Base-by-base conservation (phyloP, 2,329 filamentous ascomycete genomes). In the Venturia pyrina region DNA sequence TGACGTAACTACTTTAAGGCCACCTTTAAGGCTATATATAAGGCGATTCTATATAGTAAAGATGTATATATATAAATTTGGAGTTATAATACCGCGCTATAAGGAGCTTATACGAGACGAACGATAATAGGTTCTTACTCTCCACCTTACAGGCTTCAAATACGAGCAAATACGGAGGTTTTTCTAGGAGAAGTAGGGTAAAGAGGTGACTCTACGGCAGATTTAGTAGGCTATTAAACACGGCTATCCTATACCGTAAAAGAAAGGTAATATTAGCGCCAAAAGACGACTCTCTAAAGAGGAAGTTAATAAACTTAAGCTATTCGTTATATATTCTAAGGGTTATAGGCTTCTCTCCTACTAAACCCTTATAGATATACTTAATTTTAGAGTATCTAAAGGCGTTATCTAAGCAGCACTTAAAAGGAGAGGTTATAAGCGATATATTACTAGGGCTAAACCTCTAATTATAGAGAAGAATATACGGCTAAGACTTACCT, bases 21-120 rank as follows among this genome's bases (percentile, higher is more conserved):
- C 21, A 57, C n/a, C 32, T 28, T n/a, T 28, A 7, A 10, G 11
- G 21, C 21, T 57, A 57, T 34, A 3, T 57, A 10, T 34, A 28
- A 57, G 21, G 50, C 50, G 6, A 28, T 57, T 57, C n/a, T 34
- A 28, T n/a, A n/a, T n/a, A n/a, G n/a, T n/a, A n/a, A 10, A 57
- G 50, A 4, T 28, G n/a, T 57, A 57, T 57, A 57, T 57, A 57
- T n/a, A 28, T 15, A 8, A 21, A 7, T 37, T 37, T 62, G 15
- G 21, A 62, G 21, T 37, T 10, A 62, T 37, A 62, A 28, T 37
- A 41, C n/a, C 7, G 7, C 37, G 59, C 59, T 8, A 28, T 15
- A 4, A 62, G 37, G 59, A 62, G 8, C 59, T 62, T 62, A 34
- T 37, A 62, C 28, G 28, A 37, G 59, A 62, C n/a, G 15, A 62